Base-by-base conservation (phyloP, 2,329 filamentous ascomycete genomes). In the Eurotiales sp. region DNA sequence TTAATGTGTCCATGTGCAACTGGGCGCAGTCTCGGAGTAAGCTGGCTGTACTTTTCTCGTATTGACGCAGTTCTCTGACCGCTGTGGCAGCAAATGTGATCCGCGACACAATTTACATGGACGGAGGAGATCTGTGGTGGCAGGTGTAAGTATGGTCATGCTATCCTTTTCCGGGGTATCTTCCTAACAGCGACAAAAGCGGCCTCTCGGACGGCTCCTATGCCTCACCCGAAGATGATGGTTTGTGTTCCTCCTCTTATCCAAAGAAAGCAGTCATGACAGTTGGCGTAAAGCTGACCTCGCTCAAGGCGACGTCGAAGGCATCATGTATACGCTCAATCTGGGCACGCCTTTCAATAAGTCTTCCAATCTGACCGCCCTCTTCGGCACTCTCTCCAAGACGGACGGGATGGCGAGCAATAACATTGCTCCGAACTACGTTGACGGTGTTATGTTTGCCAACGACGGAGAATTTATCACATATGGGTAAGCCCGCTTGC, bases 381-480 rank as follows among this genome's bases (percentile, higher is more conserved):
- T 85, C 10, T 72, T 87, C 19, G 62, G 65, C 2, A 68, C 62
- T 0, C 60, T 80, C 29, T 71, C 75, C 3, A 84, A 81, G 55
- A 73, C 73, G 0, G 72, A 62, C 40, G 72, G 77, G 3, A 72
- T 71, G 2, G 65, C 66, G n/a, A 72, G 72, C 30, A 81, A 77
- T 56, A 80, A 79, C 55, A 55, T 78, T 41, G 73, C 75, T 0
- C 82, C 82, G 0, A 80, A 80, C 56, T 86, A 79, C 55, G 54
- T 73, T 12, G 83, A 86, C 54, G 86, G 86, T 2, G 80, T 74
- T 4, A 79, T 88, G 70, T 78, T 89, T 34, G 77, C 76, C 41
- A 88, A 87, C 58, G 72, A 87, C 53, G 69, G 76, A 43, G 77
- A 85, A 54, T 82, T 83, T 60, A 83, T 77, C 57, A 71, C 84